Evolutionary conservation across 73 alveolate genomes (phyloP), one percentile per base, ranked within the genome.

Genomic region (Paramecium bursaria): DNA sequence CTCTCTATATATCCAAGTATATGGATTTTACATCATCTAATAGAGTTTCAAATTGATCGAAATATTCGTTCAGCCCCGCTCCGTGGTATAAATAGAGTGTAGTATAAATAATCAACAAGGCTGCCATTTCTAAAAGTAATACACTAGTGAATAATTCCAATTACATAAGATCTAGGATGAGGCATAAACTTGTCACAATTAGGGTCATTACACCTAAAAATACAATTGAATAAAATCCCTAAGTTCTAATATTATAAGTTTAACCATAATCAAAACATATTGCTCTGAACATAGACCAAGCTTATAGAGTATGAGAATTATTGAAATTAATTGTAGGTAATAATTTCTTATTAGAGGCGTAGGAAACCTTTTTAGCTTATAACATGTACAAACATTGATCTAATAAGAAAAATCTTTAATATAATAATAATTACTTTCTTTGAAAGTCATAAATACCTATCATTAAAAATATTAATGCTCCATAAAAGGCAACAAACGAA

Each of bases 381-480:
- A 67, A 42, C 82, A 67, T 67, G 21, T 67, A 67, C 4, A 67
- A 23, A 67, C 82, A 67, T 67, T 67, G 46, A 39, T 67, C 82
- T 7, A 67, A 47, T 21, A 67, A 19, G 21, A 67, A 67, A 35
- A 67, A n/a, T n/a, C 82, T 39, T 67, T 67, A 23, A 39, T 67
- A 53, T 7, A 67, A 47, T 21, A 67, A 19, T 19, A 67, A 67
- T 42, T 39, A 33, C 57, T 67, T 67, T 67, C 82, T 67, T 67
- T 57, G 17, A 67, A 67, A 67, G 44, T 67, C 82, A 67, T 67
- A 67, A 0, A 67, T 35, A 39, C 82, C 82, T 9, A 67, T 67
- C 9, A 22, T 44, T 42, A 67, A 67, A 30, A 67, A 67, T 13
- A 67, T 42, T 9, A 67, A 3, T 2, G 82, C 26, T 13, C 82